Evolutionary conservation across 345 rosid species (phyloP), one percentile per base, ranked within the genome.

Genomic region (Carallia pectinifolia): DNA sequence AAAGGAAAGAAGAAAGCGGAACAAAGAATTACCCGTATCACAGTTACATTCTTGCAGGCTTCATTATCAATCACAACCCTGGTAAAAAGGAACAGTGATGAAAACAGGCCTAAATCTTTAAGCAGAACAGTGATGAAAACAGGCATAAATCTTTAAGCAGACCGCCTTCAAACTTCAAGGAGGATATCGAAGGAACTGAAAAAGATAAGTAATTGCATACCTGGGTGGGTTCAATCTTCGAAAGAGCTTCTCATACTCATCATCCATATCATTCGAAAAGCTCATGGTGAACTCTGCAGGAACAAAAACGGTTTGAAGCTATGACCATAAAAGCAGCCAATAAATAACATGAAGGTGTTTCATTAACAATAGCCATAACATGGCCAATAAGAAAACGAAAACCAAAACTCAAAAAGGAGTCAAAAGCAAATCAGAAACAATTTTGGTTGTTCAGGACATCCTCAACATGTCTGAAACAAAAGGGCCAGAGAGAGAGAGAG

Each of bases 21-120:
- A 36, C 30, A 58, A 47, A 64, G 17, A 16, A 79, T 70, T 84
- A 88, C 98, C 88, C 85, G 78, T 70, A 93, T 85, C 33, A 93
- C 93, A 37, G 98, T 91, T 40, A 97, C 98, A 56, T 82, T 86
- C 78, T 91, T 86, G 85, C 91, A 94, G 68, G 91, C 52, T 66
- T 89, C 95, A 74, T 91, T 94, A 79, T 91, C 97, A 88, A 94
- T 94, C 79, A 85, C 97, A 81, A 94, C 98, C 86, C 98, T 93
- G 85, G 58, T 19, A 56, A 27, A 8, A 23, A 8, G 6, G 16
- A 58, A 65, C 62, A 52, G 6, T 73, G 47, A 31, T 3, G 50
- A 7, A 6, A 52, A 58, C 29, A 23, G 7, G 60, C 31, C 27
- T 19, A 27, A 56, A 27, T 33, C 73, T 39, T 69, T 47, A 67